Percentiles rank a stretch among this genome's conserved stretches.
Conservation (phyloP, 2,329 filamentous ascomycete species). For the Elsinoe ampelina region DNA sequence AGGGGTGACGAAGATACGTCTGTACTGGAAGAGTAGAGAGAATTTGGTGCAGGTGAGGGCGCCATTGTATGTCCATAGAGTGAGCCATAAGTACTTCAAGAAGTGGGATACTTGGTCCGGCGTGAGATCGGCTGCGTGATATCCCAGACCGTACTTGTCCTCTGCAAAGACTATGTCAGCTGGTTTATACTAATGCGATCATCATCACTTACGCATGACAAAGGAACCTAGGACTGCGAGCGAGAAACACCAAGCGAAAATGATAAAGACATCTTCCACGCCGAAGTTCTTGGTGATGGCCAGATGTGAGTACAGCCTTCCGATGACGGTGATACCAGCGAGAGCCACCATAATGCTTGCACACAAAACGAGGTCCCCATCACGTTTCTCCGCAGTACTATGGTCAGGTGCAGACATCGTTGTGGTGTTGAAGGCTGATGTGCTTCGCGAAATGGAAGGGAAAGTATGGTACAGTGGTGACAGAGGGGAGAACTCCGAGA, state of each 20-base stretch:
- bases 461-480: not conserved
- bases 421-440: not conserved
- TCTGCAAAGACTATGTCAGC: not conserved
- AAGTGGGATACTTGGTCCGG: not conserved
- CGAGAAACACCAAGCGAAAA: conserved; percentile 3
- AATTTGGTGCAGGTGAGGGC: conserved; percentile 33
- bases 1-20: conserved; percentile 36
- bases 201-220: not conserved
- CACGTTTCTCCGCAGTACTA: not conserved
- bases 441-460: not conserved
- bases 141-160: conserved; percentile 8
- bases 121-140: conserved; percentile 1
- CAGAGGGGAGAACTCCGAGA: not conserved
- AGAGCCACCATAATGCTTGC: not conserved
- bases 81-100: conserved; percentile 16
- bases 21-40: conserved; percentile 40
- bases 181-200: no score
- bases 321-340: not conserved
- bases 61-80: conserved; percentile 34
- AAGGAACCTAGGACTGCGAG: not conserved
- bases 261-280: conserved; percentile 9
- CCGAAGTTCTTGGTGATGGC: conserved; percentile 9
- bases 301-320: conserved; percentile 6
- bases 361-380: not conserved
- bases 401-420: not conserved